Evolutionary conservation across 768 basidiomycete species (phyloP).

Genomic region (Mycena filopes): DNA sequence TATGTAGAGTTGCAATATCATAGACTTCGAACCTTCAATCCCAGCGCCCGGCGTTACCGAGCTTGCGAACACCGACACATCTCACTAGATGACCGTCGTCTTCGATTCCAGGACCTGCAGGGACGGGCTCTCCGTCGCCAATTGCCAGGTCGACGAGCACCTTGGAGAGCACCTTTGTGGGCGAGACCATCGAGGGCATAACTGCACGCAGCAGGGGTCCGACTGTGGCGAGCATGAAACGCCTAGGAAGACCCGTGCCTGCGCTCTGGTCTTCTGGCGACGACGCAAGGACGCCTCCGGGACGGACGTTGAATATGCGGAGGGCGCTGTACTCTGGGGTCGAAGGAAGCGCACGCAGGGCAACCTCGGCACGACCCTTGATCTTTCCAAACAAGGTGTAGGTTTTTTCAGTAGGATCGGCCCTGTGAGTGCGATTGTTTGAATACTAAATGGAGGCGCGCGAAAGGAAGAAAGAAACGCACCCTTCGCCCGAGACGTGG

Average conservation of each 20-base stretch:
- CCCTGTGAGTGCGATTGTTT: too few species aligned
- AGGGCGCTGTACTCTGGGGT: slow-evolving; percentile 23
- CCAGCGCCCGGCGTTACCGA: neutral
- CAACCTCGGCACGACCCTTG: slow-evolving; percentile 40
- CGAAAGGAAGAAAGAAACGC: neutral
- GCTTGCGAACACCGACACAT: slow-evolving; percentile 15
- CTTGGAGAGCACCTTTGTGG: slow-evolving; percentile 34
- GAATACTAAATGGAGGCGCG: neutral
- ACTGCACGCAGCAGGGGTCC: slow-evolving; percentile 1
- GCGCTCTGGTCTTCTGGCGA: neutral
- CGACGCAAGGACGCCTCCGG: slow-evolving; percentile 34
- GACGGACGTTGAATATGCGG: slow-evolving; percentile 37
- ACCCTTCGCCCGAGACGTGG: slow-evolving; percentile 41
- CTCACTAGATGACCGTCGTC: slow-evolving; percentile 33
- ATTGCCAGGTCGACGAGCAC: slow-evolving; percentile 36
- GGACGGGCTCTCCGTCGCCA: slow-evolving; percentile 38
- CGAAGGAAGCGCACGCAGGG: slow-evolving; percentile 32
- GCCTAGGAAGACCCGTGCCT: neutral
- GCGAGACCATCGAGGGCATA: slow-evolving; percentile 29
- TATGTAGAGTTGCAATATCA: too few species aligned
- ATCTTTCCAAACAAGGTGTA: slow-evolving; percentile 35
- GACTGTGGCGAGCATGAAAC: neutral
- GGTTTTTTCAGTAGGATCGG: slow-evolving; percentile 38
- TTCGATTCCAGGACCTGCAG: slow-evolving; percentile 36
- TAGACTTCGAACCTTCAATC: too few species aligned